Conservation (phyloP, 1,284 basidiomycete species). For the Sporisorium sorghi region DNA sequence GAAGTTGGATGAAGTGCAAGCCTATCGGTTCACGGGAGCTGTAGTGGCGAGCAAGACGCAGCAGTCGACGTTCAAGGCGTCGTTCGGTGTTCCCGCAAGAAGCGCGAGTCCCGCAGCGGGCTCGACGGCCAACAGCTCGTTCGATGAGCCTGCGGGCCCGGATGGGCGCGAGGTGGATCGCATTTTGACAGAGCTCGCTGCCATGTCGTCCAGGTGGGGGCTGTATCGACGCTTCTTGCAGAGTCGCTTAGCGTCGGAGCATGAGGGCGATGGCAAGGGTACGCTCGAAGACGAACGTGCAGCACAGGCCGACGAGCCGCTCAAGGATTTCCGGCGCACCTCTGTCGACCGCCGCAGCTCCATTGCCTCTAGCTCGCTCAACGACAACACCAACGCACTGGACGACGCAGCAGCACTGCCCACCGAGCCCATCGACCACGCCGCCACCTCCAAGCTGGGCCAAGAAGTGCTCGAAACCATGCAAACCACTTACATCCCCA, state of each 20-base stretch:
- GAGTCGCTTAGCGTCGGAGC: constrained; percentile 76
- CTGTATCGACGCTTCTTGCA: constrained; percentile 88
- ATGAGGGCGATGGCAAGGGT: constrained; percentile 6
- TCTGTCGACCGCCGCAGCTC: constrained; percentile 45
- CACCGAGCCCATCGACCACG: constrained; percentile 69
- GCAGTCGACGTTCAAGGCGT: constrained; percentile 69
- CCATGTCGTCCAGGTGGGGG: constrained; percentile 90
- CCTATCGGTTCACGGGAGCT: constrained; percentile 50
- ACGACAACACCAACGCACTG: background rate
- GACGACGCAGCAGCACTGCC: background rate
- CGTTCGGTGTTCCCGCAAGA: constrained; percentile 68
- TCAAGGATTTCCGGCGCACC: constrained; percentile 46
- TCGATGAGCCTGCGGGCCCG: constrained; percentile 76
- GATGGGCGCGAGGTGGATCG: constrained; percentile 92
- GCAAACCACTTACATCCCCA: constrained; percentile 81
- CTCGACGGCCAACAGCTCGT: constrained; percentile 64
- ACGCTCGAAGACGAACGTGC: constrained; percentile 30
- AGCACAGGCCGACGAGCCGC: constrained; percentile 42
- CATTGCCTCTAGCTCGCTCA: constrained; percentile 26
- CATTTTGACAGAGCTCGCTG: constrained; percentile 84
- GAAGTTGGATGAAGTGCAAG: constrained; percentile 35
- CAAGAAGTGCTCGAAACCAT: constrained; percentile 73
- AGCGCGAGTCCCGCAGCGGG: constrained; percentile 70
- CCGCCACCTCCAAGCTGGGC: constrained; percentile 75
- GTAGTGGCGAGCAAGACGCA: constrained; percentile 57